Evolutionary conservation across 2,329 filamentous ascomycete genomes (phyloP).

Genomic region (Chaetomium olivaceum): DNA sequence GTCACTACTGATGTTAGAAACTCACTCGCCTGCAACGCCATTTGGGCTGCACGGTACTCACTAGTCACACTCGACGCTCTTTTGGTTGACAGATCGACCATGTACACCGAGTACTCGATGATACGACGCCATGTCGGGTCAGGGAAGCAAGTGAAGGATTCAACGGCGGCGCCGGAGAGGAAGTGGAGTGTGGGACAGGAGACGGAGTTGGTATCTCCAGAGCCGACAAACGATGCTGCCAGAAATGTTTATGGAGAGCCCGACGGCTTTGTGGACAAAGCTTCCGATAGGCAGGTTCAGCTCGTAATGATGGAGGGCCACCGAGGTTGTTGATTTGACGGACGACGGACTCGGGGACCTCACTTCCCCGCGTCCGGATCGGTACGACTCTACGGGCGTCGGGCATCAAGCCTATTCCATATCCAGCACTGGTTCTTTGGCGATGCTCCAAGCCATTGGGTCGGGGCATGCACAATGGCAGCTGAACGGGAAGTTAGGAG

Average conservation of each 20-base stretch:
- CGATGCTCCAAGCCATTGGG: not conserved
- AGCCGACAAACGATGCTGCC: not conserved
- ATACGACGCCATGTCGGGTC: constrained; percentile 37
- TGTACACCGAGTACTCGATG: constrained; percentile 38
- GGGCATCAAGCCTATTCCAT: constrained; percentile 1
- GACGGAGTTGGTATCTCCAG: not conserved
- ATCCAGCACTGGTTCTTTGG: not conserved
- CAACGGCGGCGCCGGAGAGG: not conserved
- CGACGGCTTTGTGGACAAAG: too few species aligned
- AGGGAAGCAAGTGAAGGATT: not conserved
- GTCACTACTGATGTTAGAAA: constrained; percentile 29
- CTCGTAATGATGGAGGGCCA: not conserved
- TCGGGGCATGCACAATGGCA: constrained; percentile 8
- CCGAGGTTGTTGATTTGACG: not conserved
- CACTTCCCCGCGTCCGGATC: not conserved
- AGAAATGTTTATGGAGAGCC: not conserved
- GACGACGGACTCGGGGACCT: not conserved
- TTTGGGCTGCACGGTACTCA: constrained; percentile 14
- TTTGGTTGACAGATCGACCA: constrained; percentile 37
- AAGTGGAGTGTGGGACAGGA: not conserved
- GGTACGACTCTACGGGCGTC: not conserved
- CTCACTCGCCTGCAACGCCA: not conserved
- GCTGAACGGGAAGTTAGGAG: constrained; percentile 13
- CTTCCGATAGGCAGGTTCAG: not conserved
- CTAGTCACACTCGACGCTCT: constrained; percentile 38